Evolutionary conservation across 192 early-diverging fungal genomes (phyloP), one percentile per base, ranked within the genome.

Genomic region (Physocladia obscura): DNA sequence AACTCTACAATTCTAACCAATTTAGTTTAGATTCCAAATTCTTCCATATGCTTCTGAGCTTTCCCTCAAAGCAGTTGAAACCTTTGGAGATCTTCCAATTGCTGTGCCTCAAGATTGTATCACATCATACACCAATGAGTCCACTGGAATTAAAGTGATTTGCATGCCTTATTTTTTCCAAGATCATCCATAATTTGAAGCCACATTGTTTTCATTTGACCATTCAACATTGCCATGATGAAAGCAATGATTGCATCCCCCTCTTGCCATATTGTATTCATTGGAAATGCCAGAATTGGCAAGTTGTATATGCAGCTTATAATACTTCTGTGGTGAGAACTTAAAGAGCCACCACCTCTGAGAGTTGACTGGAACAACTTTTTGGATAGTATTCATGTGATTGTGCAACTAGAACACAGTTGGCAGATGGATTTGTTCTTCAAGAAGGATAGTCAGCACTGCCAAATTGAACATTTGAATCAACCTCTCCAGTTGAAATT

Each of bases 241-340:
- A 27, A 54, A 15, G 52, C 52, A 29, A 54, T 54, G 52, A 15
- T 54, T 29, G 24, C 11, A 54, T 54, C 11, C 24, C 11, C 15
- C 6, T 15, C 11, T 11, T 8, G 26, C 22, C 11, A 29, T 29
- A 54, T 54, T 54, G 26, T 54, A 15, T 8, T 54, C 22, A 22
- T 54, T 22, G 52, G 52, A 54, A 54, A 54, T 54, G 52, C 13
- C 52, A 22, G 52, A 29, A 54, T 54, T 27, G 52, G 52, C 15
- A 54, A 54, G 52, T 54, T 22, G 11, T 54, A 54, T 54, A 54
- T 54, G 52, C 52, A 54, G 52, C 52, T 54, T 29, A 22, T 54
- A 29, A 54, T 54, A 22, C 52, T 54, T 15, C 24, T 54, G 26
- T 54, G 52, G 52, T 54, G 52, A 6, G 11, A 8, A 22, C 52